Evolutionary conservation across 805 yeast genomes (phyloP), one percentile per base, ranked within the genome.

Genomic region (Ogataea polymorpha): DNA sequence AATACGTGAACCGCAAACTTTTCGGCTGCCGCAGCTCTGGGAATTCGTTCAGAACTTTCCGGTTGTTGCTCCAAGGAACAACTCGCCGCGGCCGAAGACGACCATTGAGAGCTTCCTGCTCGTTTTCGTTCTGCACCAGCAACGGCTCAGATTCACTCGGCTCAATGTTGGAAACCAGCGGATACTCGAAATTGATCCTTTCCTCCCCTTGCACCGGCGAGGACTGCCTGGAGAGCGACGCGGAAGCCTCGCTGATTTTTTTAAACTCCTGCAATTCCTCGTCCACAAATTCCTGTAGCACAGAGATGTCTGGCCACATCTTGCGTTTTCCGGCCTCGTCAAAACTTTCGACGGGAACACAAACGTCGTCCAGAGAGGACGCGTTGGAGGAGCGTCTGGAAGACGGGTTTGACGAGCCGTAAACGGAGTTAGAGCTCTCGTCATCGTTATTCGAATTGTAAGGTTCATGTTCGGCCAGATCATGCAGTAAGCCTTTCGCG

Each of bases 311-410:
- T 1, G 98, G 99, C 98, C 98, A 91, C 33, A 61, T 54, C 46
- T 65, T 68, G 18, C 54, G 54, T 26, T 54, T 50, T 17, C 64
- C 65, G 6, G 53, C 49, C 14, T 61, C 68, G 33, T 58, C 59
- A 6, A 57, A 37, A 33, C 75, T 77, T 48, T 82, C 89, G 27
- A 89, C 70, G 0, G 96, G 96, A 61, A 88, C 79, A 56, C 96
- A 91, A 18, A 91, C 99, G 63, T 91, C 99, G 58, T 84, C 90
- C 44, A 91, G 65, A 1, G 96, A 86, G 0, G 95, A 81, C 28
- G 79, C 76, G 39, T 76, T 79, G 26, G 81, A 72, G 28, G 77
- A 67, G 44, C 84, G 70, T 35, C 84, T 74, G 16, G 82, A 73
- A 3, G 79, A 68, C 5, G 88, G 87, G 51, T 80, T 79, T n/a